Evolutionary conservation across 257 asterid genomes (phyloP).

Genomic region (Ballota nigra): DNA sequence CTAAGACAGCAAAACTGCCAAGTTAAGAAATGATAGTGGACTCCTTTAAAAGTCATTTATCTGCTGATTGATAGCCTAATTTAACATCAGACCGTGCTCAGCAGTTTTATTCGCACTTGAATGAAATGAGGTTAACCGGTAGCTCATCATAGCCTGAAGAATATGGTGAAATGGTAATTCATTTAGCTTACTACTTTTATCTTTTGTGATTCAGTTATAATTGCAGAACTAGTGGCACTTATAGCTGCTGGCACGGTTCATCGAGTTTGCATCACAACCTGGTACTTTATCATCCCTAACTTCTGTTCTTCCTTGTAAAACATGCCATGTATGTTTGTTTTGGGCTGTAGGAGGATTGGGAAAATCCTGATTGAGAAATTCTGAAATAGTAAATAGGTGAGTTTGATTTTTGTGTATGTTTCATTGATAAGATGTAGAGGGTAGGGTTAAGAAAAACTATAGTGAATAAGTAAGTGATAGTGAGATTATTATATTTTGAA

Average conservation of each 20-base stretch:
- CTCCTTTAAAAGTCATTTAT: background rate
- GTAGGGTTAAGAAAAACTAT: no score
- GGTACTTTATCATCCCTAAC: conserved; percentile 44
- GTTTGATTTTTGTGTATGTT: no score
- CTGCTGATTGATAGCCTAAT: background rate
- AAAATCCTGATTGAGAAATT: no score
- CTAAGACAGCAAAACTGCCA: background rate
- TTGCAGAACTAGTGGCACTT: conserved; percentile 80
- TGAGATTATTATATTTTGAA: no score
- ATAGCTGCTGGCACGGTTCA: conserved; percentile 93
- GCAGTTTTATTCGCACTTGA: background rate
- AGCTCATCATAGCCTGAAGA: background rate
- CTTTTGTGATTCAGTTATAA: conserved; percentile 54
- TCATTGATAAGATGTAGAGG: no score
- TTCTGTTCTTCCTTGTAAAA: conserved; percentile 4
- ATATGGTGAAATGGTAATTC: background rate
- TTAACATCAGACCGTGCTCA: background rate
- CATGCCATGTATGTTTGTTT: background rate
- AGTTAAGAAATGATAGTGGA: background rate
- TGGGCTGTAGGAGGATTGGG: no score
- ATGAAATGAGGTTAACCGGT: background rate
- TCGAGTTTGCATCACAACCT: conserved; percentile 96
- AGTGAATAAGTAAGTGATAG: no score
- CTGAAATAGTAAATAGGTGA: no score
- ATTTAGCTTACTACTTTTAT: conserved; percentile 1